These are phyloP conservation scores for Xerophyta viscosa DNA, from an alignment of 106 monocot genomes.

Conservation along the genomic window DNA sequence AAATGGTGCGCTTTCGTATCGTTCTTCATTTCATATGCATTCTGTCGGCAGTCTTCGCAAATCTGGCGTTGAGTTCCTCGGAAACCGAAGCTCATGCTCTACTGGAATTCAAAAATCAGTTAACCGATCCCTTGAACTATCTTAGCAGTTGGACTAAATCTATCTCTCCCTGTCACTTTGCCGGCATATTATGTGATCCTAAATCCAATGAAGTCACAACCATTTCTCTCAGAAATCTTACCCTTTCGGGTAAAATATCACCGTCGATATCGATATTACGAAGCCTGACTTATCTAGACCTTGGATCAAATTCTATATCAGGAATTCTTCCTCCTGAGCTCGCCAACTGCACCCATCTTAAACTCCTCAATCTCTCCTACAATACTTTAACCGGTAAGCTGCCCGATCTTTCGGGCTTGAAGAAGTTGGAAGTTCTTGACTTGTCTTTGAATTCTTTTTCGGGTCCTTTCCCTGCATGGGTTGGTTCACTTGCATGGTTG, in stretches of 20 bases:
- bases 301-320: conserved; percentile 36
- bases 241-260: conserved; percentile 62
- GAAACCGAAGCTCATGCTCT: conserved; percentile 36
- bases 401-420: conserved; percentile 55
- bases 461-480: conserved; percentile 61
- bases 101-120: conserved; percentile 39
- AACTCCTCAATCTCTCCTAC: conserved; percentile 52
- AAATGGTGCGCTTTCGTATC: not conserved
- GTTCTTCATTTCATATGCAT: not conserved
- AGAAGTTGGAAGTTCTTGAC: conserved; percentile 44
- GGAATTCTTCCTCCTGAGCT: conserved; percentile 48
- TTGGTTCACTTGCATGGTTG: conserved; percentile 36
- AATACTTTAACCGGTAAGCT: conserved; percentile 47
- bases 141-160: conserved; percentile 43
- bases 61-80: conserved; percentile 13
- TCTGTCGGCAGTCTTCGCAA: not conserved
- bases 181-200: conserved; percentile 52
- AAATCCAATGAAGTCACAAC: conserved; percentile 30
- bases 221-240: conserved; percentile 42
- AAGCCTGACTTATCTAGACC: conserved; percentile 20
- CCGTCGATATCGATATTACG: conserved; percentile 31
- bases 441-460: conserved; percentile 44
- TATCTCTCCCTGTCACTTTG: conserved; percentile 45
- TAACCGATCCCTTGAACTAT: conserved; percentile 51
- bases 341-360: conserved; percentile 36